Percentiles rank a stretch among this genome's conserved stretches.
Evolutionary conservation across 192 early-diverging fungal genomes (phyloP).

Genomic region (Funneliformis geosporum): DNA sequence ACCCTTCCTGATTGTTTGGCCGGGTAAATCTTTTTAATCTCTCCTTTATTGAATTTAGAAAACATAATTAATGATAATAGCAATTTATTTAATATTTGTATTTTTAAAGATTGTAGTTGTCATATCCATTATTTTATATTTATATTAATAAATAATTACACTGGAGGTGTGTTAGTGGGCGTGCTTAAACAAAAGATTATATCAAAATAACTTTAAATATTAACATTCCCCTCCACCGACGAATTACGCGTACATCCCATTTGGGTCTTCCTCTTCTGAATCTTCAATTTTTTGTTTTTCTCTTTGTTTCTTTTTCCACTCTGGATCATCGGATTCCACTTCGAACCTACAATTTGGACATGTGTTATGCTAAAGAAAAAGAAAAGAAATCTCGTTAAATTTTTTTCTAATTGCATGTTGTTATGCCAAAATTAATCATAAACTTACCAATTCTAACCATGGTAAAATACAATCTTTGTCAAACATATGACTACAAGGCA

Average conservation of each 20-base stretch:
- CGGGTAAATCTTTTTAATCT: no score
- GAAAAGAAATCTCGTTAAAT: neutral
- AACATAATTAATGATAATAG: no score
- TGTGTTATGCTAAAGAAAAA: constrained; percentile 41
- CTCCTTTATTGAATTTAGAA: no score
- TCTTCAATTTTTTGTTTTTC: constrained; percentile 41
- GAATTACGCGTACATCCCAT: constrained; percentile 45
- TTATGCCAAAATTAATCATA: neutral
- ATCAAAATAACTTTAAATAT: neutral
- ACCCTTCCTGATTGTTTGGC: constrained; percentile 8
- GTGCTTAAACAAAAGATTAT: neutral
- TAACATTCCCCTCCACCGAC: no score
- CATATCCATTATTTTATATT: no score
- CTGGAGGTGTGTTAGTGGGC: no score
- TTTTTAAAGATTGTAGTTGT: no score
- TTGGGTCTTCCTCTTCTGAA: constrained; percentile 38
- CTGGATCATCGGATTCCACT: constrained; percentile 45
- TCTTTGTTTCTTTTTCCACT: constrained; percentile 44
- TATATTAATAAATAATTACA: no score
- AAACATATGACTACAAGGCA: constrained; percentile 46
- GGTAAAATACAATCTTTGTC: constrained; percentile 47
- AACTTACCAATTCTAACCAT: constrained; percentile 45
- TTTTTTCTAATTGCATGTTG: neutral
- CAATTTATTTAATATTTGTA: no score
- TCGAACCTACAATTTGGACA: constrained; percentile 45